phyloP scores from a whole-genome alignment of 2,329 filamentous ascomycete genomes.

The Gaeumannomyces sp. region DNA sequence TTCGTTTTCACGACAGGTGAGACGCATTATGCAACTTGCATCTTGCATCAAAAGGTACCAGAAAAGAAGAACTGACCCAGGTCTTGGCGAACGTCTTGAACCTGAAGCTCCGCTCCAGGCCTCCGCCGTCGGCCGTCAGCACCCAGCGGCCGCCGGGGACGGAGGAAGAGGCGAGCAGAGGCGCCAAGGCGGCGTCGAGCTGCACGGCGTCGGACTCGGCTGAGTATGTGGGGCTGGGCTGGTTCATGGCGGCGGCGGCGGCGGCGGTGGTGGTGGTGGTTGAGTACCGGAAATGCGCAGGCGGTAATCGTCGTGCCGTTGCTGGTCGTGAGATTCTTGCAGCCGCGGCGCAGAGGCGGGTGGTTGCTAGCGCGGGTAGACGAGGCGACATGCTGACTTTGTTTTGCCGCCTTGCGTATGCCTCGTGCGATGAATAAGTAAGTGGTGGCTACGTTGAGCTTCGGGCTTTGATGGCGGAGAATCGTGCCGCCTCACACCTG shows the following conservation, averaged over 20 bases:
- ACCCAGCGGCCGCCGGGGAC: conserved; percentile 38
- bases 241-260: not conserved
- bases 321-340: not conserved
- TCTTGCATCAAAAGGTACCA: not conserved
- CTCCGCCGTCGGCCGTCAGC: conserved; percentile 43
- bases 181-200: conserved; percentile 29
- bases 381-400: not conserved
- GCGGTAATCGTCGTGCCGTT: no score
- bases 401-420: not conserved
- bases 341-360: not conserved
- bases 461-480: not conserved
- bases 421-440: not conserved
- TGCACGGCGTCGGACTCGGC: conserved; percentile 36
- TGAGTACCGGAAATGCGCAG: not conserved
- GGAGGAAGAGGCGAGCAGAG: conserved; percentile 22
- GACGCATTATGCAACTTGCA: not conserved
- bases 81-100: conserved; percentile 62
- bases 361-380: not conserved
- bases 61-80: conserved; percentile 42
- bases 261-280: not conserved
- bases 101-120: conserved; percentile 53
- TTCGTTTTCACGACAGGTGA: not conserved
- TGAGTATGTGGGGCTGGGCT: conserved; percentile 30
- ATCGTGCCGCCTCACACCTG: no score
- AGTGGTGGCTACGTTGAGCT: no score